A percentile compares a stretch with the other conserved stretches of the same genome.
Evolutionary conservation across 2,329 filamentous ascomycete species (phyloP).

Genomic region (Penicillium sp.): DNA sequence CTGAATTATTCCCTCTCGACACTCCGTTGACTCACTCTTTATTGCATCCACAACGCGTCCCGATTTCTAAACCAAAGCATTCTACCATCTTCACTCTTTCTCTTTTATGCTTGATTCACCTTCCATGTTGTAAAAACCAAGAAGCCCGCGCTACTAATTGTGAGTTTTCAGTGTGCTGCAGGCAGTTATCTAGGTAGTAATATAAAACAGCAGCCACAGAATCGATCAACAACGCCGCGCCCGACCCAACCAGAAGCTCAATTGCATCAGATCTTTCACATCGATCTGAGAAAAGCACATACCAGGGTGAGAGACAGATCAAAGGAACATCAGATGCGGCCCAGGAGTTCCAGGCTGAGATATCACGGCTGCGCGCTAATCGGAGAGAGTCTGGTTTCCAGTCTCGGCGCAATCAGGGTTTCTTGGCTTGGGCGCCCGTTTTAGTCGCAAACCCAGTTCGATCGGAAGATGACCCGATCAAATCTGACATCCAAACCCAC

Average conservation of each 20-base stretch:
- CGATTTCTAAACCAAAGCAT: neutral
- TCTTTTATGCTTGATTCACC: neutral
- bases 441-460: neutral
- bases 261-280: neutral
- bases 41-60: neutral
- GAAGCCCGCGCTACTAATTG: neutral
- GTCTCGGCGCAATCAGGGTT: neutral
- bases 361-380: no score
- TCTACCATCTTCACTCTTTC: neutral
- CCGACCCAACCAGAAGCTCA: neutral
- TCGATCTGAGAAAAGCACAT: neutral
- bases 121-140: no score
- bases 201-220: neutral
- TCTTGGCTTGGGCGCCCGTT: rapidly evolving
- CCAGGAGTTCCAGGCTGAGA: neutral
- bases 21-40: neutral
- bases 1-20: neutral
- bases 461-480: no score
- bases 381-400: no score
- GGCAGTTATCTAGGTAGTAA: neutral
- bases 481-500: no score
- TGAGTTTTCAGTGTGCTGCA: neutral
- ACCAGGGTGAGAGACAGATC: neutral
- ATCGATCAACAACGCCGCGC: no score
- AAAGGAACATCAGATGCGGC: no score